Evolutionary conservation across 768 basidiomycete species (phyloP), one percentile per base, ranked within the genome.

Genomic region (Boletus eberwhitei): DNA sequence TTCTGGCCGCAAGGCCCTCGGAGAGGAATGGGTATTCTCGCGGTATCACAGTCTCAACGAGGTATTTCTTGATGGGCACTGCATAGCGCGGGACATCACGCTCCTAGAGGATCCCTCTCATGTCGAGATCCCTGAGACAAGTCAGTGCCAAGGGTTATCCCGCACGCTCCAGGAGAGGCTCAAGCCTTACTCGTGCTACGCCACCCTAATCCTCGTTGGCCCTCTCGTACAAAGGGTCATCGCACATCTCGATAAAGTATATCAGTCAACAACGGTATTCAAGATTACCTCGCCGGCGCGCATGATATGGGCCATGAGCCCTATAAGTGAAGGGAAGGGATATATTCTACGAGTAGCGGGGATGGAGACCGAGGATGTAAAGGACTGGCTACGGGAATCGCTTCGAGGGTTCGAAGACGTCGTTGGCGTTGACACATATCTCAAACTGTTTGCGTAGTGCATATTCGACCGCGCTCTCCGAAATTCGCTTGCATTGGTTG

Each of bases 11-110:
- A 85, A 83, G 66, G 79, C 85, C 8, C 76, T 84, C 24, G 89
- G 90, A 31, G 96, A 98, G 65, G 86, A 90, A 48, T 98, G 96
- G 96, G 84, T 70, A 4, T 95, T 98, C 68, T 82, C 87, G 47
- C 77, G 81, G 54, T 98, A 96, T 68, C 82, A 86, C 66, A 94
- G 90, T 62, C 71, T 81, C 51, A 98, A 98, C 69, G 93, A 96
- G 69, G 74, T 98, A 13, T 82, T 81, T 65, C 67, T 90, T 12
- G 82, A 79, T 8, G 85, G 80, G 2, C 76, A 74, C 60, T 79
- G 86, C 53, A 71, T 93, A 32, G 88, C 84, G 47, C 84, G 85
- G 62, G 96, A 98, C 62, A 80, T 84, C 37, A 79, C 84, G 76
- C 77, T 94, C 12, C 77, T 98, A 14, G 86, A 93, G 56, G 77